Conservation (phyloP, 2,329 filamentous ascomycete genomes). For the Myrmaecium sp. region DNA sequence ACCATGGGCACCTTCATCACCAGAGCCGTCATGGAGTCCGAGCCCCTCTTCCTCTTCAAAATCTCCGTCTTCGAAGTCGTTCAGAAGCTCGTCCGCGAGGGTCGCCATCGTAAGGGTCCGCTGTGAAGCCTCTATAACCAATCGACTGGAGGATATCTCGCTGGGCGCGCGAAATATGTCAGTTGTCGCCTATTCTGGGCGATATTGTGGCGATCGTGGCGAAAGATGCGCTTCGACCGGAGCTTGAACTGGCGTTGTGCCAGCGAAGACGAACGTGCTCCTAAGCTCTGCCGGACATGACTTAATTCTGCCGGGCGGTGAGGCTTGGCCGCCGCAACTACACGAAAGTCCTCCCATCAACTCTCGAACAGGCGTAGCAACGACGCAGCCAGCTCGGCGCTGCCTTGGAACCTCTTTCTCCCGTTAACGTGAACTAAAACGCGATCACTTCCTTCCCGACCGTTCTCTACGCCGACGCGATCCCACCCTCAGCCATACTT, state of each 20-base stretch:
- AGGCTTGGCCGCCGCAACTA: slow-evolving; percentile 1
- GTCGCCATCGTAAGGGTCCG: slow-evolving; percentile 47
- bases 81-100: slow-evolving; percentile 78
- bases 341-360: slow-evolving; percentile 3
- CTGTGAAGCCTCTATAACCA: not conserved
- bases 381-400: too few relatives aligned
- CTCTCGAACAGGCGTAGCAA: too few relatives aligned
- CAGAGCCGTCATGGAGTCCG: slow-evolving; percentile 14
- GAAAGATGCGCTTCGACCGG: too few relatives aligned
- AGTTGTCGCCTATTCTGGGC: too few relatives aligned
- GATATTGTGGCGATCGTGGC: too few relatives aligned
- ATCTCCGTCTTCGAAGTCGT: slow-evolving; percentile 76
- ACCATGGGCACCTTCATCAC: slow-evolving; percentile 13
- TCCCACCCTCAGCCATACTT: slow-evolving; percentile 2
- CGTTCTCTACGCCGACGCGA: not conserved
- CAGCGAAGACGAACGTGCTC: too few relatives aligned
- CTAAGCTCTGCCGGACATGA: too few relatives aligned
- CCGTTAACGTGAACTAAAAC: slow-evolving; percentile 1
- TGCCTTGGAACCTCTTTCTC: too few relatives aligned
- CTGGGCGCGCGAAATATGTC: too few relatives aligned
- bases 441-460: not conserved
- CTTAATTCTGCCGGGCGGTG: slow-evolving; percentile 8
- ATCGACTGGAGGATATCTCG: too few relatives aligned
- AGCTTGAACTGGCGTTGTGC: too few relatives aligned
- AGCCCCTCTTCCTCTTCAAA: slow-evolving; percentile 48